Base-by-base conservation (phyloP, 805 yeast species). In the Metschnikowia gelsemii region DNA sequence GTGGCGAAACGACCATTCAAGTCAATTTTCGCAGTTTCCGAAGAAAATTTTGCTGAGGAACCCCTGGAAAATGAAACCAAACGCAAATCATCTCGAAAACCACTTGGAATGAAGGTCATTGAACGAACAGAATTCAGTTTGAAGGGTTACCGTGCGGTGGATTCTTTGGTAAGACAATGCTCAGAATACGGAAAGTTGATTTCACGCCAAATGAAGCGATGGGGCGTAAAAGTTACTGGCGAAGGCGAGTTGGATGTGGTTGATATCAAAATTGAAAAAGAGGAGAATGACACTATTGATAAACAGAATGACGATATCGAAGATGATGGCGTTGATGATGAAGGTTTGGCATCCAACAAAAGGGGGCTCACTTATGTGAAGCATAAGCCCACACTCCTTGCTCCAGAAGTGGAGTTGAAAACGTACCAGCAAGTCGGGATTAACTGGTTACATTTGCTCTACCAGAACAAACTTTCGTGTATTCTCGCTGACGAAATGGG, bases 401-500 rank as follows among this genome's bases (percentile, higher is more conserved):
- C 87, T 1, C 70, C 68, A 0, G 85, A 78, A 16, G 72, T 87
- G 13, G 77, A 76, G 28, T 70, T 93, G 54, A 93, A 91, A 56
- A 82, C 79, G 56, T 93, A 93, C 62, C 99, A 93, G 68, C 93
- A 89, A 54, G 96, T 90, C n/a, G 99, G 99, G 33, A 67, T 93
- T 38, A 93, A 93, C 61, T 93, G 99, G 99, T 70, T 93, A 40
- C 75, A 82, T 47, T 62, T 91, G 40, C 70, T 93, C 22, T 93
- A 91, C 61, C 79, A 78, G 44, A 80, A 84, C 57, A 75, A 80
- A 13, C 71, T 93, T 42, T 88, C 96, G 5, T 90, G 99, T 66
- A 93, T 93, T 42, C 70, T 93, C 35, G 99, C 99, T 0, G 99
- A 93, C 66, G 99, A 93, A 61, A 93, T 93, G 99, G 99, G 96